These are phyloP conservation scores for Colletotrichum sp. DNA, from an alignment of 2,329 filamentous ascomycete genomes.

Conservation along the genomic window DNA sequence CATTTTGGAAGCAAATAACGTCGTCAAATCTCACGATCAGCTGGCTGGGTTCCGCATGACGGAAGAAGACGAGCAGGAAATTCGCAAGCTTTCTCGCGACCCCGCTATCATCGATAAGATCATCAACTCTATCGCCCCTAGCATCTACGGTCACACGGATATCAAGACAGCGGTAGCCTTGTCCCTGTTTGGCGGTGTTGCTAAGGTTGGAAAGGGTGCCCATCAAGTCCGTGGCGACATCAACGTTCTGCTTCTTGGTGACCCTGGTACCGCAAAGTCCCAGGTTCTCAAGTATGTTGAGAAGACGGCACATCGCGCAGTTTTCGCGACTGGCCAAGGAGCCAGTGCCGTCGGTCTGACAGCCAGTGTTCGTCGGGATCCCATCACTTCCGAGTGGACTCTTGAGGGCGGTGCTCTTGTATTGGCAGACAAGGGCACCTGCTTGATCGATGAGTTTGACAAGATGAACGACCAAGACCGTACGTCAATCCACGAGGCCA, in stretches of 20 bases:
- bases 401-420: slow-evolving; percentile 95
- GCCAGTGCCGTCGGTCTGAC: slow-evolving; percentile 97
- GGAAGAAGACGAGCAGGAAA: slow-evolving; percentile 91
- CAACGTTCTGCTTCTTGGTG: slow-evolving; percentile 94
- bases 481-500: slow-evolving; percentile 98
- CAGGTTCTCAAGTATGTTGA: slow-evolving; percentile 98
- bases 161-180: slow-evolving; percentile 97
- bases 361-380: slow-evolving; percentile 93
- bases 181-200: slow-evolving; percentile 92
- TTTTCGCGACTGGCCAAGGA: slow-evolving; percentile 97
- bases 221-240: slow-evolving; percentile 96
- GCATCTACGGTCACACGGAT: slow-evolving; percentile 95
- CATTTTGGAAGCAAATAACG: slow-evolving; percentile 95
- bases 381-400: slow-evolving; percentile 96
- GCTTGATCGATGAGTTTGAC: slow-evolving; percentile 98
- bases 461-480: slow-evolving; percentile 99
- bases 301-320: slow-evolving; percentile 94
- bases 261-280: slow-evolving; percentile 97
- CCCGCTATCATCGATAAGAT: slow-evolving; percentile 93
- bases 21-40: slow-evolving; percentile 96
- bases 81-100: slow-evolving; percentile 86
- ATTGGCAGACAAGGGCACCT: slow-evolving; percentile 91
- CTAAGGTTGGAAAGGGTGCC: slow-evolving; percentile 86
- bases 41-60: slow-evolving; percentile 95
- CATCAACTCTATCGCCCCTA: slow-evolving; percentile 90